Conservation (phyloP, 129 eudicot genomes). For the Chrysanthemum makinoi region DNA sequence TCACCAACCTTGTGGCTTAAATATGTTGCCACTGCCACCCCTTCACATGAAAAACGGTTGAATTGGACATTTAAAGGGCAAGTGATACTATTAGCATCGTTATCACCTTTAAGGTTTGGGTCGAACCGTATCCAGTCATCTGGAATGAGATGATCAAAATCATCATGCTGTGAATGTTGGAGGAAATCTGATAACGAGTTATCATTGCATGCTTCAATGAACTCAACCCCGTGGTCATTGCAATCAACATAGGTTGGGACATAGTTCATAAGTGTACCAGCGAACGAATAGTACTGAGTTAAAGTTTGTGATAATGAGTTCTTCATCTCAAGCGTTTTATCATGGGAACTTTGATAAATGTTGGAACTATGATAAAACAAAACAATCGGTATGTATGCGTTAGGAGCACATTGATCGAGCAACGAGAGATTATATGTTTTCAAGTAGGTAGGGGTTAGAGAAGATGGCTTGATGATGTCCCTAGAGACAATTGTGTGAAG, state of each 20-base stretch:
- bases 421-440: neutral
- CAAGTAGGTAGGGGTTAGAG: too few species aligned
- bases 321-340: neutral
- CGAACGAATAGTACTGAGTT: constrained; percentile 18
- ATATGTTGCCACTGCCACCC: too few species aligned
- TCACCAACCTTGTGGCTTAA: too few species aligned
- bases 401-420: constrained; percentile 6
- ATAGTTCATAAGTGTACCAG: constrained; percentile 6
- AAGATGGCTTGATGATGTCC: too few species aligned
- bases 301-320: constrained; percentile 25
- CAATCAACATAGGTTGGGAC: constrained; percentile 1
- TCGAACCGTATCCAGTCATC: neutral
- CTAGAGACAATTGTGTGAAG: too few species aligned
- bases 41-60: too few species aligned
- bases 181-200: constrained; percentile 4
- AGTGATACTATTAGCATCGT: too few species aligned
- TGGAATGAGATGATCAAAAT: constrained; percentile 4
- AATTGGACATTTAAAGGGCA: too few species aligned
- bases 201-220: neutral
- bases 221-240: constrained; percentile 25
- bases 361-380: neutral
- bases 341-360: neutral
- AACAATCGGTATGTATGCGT: neutral
- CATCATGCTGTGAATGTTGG: neutral
- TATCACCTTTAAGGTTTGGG: too few species aligned